Conservation (phyloP, 202 grass and related monocot genomes). For the Carex arenaria region DNA sequence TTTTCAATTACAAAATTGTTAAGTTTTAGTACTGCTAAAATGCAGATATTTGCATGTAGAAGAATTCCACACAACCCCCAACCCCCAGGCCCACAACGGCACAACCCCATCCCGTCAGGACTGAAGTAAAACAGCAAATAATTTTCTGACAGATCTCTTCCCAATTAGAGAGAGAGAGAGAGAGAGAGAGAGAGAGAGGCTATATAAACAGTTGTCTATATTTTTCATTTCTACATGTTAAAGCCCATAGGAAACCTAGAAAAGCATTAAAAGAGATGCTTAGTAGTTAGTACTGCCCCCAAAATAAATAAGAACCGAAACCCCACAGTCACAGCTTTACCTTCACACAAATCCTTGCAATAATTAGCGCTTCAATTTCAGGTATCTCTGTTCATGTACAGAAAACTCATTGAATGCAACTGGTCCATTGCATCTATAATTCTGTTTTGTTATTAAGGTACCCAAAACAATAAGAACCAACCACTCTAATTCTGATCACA, state of each 20-base stretch:
- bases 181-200: neutral
- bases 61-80: neutral
- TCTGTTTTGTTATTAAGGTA: neutral
- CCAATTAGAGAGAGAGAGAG: neutral
- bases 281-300: neutral
- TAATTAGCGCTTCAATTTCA: slow-evolving; percentile 9
- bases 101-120: neutral
- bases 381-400: neutral
- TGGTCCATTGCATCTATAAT: neutral
- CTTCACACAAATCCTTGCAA: neutral
- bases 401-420: neutral
- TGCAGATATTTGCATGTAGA: too few relatives aligned
- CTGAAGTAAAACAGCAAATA: slow-evolving; percentile 7
- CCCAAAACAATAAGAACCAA: neutral
- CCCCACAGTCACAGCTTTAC: neutral
- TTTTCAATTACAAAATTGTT: neutral
- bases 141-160: neutral
- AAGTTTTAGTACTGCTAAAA: neutral
- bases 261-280: neutral
- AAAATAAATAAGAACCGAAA: neutral
- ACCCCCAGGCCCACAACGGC: too few relatives aligned
- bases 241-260: neutral
- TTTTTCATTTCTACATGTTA: neutral
- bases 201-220: neutral
- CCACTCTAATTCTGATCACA: neutral